A percentile compares a stretch with the other conserved stretches of the same genome.
These are phyloP conservation scores for Epichloe typhina DNA, from an alignment of 2,329 filamentous ascomycete species.

Conservation along the genomic window DNA sequence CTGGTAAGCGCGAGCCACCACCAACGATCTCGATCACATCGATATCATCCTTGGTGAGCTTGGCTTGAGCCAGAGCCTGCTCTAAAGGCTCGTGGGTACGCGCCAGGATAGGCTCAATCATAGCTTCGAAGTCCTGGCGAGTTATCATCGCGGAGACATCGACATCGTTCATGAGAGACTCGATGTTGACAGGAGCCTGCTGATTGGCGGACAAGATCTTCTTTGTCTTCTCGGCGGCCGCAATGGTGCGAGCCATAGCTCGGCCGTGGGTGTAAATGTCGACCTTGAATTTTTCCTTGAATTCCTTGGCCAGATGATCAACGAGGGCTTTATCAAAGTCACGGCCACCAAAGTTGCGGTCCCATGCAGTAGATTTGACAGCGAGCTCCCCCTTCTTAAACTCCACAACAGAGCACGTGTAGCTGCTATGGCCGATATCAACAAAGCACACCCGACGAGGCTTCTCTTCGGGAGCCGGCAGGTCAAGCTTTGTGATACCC, in stretches of 20 bases:
- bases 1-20: constrained; percentile 84
- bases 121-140: constrained; percentile 83
- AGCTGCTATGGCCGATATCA: constrained; percentile 94
- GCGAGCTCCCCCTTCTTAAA: constrained; percentile 88
- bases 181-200: constrained; percentile 84
- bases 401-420: constrained; percentile 86
- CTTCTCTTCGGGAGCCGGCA: constrained; percentile 79
- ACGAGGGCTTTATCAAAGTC: constrained; percentile 93
- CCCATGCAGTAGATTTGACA: constrained; percentile 84
- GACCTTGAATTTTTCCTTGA: constrained; percentile 96
- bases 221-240: constrained; percentile 93
- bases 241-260: constrained; percentile 73
- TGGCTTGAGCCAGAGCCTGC: constrained; percentile 86
- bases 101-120: constrained; percentile 72
- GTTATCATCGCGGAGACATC: constrained; percentile 84
- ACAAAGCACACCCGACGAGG: constrained; percentile 82
- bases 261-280: constrained; percentile 86
- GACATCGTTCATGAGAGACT: constrained; percentile 96
- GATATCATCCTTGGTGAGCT: constrained; percentile 82
- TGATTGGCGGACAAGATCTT: constrained; percentile 96
- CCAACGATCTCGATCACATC: constrained; percentile 88
- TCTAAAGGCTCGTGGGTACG: constrained; percentile 65
- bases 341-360: constrained; percentile 92
- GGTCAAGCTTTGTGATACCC: constrained; percentile 94
- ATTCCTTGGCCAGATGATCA: constrained; percentile 89